Evolutionary conservation across 1,139 yeast species (phyloP).

Genomic region (Diutina catenulata): DNA sequence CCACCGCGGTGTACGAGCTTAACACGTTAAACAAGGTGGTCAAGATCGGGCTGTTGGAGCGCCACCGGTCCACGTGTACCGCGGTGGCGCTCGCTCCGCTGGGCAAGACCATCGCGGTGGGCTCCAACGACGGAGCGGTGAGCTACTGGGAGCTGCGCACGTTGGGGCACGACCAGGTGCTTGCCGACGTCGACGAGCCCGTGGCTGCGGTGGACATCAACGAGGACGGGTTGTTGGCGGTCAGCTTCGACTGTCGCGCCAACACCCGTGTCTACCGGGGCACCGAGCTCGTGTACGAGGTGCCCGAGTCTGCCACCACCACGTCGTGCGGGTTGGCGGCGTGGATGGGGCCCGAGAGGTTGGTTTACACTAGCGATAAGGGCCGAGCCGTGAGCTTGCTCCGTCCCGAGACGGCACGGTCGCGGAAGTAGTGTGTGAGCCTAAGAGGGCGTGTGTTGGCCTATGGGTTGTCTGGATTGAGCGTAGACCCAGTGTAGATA

Average conservation of each 20-base stretch:
- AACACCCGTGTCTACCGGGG: slow-evolving; percentile 25
- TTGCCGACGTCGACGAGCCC: slow-evolving; percentile 39
- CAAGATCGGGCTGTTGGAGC: slow-evolving; percentile 13
- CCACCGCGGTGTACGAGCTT: slow-evolving; percentile 17
- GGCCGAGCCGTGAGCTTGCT: slow-evolving; percentile 19
- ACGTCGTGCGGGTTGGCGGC: slow-evolving; percentile 20
- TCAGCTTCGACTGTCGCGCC: slow-evolving; percentile 31
- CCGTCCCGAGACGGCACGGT: too few relatives aligned
- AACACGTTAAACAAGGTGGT: slow-evolving; percentile 7
- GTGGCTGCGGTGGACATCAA: slow-evolving; percentile 31
- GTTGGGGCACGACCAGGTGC: slow-evolving; percentile 31
- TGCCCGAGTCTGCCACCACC: slow-evolving; percentile 28
- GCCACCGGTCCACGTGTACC: slow-evolving; percentile 45
- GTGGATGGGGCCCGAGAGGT: slow-evolving; percentile 31
- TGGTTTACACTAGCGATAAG: slow-evolving; percentile 22
- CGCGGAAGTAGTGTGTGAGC: too few relatives aligned
- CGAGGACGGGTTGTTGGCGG: slow-evolving; percentile 34
- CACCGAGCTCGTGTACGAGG: slow-evolving; percentile 20
- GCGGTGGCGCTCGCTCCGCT: slow-evolving; percentile 44
- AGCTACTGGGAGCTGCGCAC: slow-evolving; percentile 44
- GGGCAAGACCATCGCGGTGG: slow-evolving; percentile 45
- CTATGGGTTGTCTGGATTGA: too few relatives aligned
- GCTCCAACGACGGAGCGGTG: slow-evolving; percentile 64
- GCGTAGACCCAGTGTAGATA: too few relatives aligned
- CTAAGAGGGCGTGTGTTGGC: too few relatives aligned